Percentiles rank a stretch among this genome's conserved stretches.
These are phyloP conservation scores for Wickerhamomyces sp. DNA, from an alignment of 1,139 yeast genomes.

Conservation along the genomic window DNA sequence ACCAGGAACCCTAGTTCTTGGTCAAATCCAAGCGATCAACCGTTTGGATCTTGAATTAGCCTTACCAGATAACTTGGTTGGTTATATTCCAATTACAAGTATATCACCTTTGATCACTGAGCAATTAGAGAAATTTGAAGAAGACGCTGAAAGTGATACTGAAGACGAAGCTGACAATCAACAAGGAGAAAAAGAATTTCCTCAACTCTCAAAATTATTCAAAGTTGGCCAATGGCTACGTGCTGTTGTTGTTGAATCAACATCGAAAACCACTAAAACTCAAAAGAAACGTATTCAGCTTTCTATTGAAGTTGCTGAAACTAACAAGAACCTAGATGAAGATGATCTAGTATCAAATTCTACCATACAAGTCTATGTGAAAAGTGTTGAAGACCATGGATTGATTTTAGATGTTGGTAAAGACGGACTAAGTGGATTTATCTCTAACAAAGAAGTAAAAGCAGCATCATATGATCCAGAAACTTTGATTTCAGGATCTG, in stretches of 20 bases:
- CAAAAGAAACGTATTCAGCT: slow-evolving; percentile 59
- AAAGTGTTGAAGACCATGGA: slow-evolving; percentile 90
- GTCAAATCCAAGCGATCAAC: slow-evolving; percentile 62
- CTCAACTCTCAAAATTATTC: slow-evolving; percentile 53
- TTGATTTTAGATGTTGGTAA: slow-evolving; percentile 69
- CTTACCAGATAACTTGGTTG: slow-evolving; percentile 79
- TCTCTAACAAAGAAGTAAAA: slow-evolving; percentile 61
- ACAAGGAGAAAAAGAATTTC: slow-evolving; percentile 39
- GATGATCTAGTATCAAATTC: slow-evolving; percentile 62
- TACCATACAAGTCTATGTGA: slow-evolving; percentile 70
- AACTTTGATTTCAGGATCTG: slow-evolving; percentile 37
- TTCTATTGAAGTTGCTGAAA: slow-evolving; percentile 68
- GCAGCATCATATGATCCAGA: slow-evolving; percentile 27
- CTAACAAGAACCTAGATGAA: slow-evolving; percentile 53
- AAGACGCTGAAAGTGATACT: slow-evolving; percentile 39
- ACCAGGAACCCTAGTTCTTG: slow-evolving; percentile 72
- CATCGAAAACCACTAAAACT: slow-evolving; percentile 31
- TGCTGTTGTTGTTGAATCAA: slow-evolving; percentile 58
- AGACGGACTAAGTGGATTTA: slow-evolving; percentile 58
- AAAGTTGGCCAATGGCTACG: slow-evolving; percentile 81
- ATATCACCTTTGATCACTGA: slow-evolving; percentile 61
- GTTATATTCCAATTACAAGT: slow-evolving; percentile 74
- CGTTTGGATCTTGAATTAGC: slow-evolving; percentile 64
- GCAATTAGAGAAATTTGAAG: slow-evolving; percentile 51
- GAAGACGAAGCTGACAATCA: slow-evolving; percentile 18